Evolutionary conservation across 495 filamentous ascomycete genomes (phyloP).

Genomic region (Cairneyella variabilis): DNA sequence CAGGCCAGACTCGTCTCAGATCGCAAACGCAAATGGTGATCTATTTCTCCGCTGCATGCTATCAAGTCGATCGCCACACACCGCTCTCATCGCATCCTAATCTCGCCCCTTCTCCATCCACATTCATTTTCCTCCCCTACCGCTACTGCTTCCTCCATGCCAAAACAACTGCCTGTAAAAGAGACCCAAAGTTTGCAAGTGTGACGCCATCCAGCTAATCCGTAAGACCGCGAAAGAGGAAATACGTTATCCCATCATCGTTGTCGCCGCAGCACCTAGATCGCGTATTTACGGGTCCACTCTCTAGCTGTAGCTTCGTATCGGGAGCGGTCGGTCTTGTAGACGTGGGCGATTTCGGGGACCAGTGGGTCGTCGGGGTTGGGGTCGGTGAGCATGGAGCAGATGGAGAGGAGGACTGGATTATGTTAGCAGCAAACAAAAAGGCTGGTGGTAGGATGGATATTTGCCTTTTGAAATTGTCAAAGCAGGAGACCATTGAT

Average conservation of each 20-base stretch:
- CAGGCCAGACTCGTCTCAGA: no score
- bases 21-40: slow-evolving; percentile 22
- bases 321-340: slow-evolving; percentile 94
- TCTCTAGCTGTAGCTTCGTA: slow-evolving; percentile 97
- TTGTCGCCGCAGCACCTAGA: slow-evolving; percentile 50
- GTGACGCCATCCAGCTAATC: slow-evolving; percentile 28
- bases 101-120: background rate
- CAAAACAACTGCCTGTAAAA: background rate
- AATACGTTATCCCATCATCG: slow-evolving; percentile 9
- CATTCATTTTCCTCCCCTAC: background rate
- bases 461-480: slow-evolving; percentile 94
- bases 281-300: slow-evolving; percentile 99
- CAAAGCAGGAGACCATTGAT: slow-evolving; percentile 98
- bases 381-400: slow-evolving; percentile 99
- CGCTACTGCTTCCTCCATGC: background rate
- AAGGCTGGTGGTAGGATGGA: no score
- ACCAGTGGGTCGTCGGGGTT: slow-evolving; percentile 98
- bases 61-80: slow-evolving; percentile 2
- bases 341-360: slow-evolving; percentile 97
- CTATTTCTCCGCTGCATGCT: slow-evolving; percentile 24
- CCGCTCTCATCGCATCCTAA: background rate
- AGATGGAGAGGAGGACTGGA: slow-evolving; percentile 91
- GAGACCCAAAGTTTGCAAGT: slow-evolving; percentile 9
- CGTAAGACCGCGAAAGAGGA: slow-evolving; percentile 20
- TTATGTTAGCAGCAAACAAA: slow-evolving; percentile 13